phyloP scores from a whole-genome alignment of 2,329 filamentous ascomycete species.

The Fusarium bulbicola region DNA sequence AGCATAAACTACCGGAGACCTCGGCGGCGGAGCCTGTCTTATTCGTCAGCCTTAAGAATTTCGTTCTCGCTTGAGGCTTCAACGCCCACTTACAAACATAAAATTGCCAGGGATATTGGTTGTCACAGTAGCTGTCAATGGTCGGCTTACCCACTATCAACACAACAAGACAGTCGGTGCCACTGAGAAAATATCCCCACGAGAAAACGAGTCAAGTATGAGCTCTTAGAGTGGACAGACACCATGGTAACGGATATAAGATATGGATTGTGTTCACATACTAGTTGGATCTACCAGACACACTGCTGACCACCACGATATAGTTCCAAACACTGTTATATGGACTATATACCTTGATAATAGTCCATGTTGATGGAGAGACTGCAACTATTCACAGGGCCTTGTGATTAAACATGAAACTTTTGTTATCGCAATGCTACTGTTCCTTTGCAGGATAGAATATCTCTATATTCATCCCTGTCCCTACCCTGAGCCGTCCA shows the following conservation, averaged over 20 bases:
- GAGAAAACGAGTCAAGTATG: neutral
- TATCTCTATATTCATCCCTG: neutral
- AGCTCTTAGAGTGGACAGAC: neutral
- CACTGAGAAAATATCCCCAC: neutral
- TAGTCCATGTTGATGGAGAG: neutral
- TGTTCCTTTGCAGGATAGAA: neutral
- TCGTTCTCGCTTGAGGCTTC: neutral
- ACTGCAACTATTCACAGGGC: neutral
- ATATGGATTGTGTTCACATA: neutral
- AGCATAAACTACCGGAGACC: constrained; percentile 18
- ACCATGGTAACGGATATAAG: neutral
- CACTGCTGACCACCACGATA: neutral
- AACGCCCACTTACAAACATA: neutral
- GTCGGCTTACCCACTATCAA: constrained; percentile 4
- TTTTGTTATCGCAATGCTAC: constrained; percentile 1
- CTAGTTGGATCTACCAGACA: neutral
- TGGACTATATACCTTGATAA: neutral
- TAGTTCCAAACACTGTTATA: neutral
- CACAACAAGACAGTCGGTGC: neutral
- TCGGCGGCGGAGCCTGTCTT: constrained; percentile 9
- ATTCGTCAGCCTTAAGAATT: constrained; percentile 29
- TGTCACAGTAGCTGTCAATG: constrained; percentile 6
- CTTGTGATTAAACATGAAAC: constrained; percentile 1
- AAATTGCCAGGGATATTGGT: constrained; percentile 1
- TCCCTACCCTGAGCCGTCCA: constrained; percentile 3